Evolutionary conservation across 2,329 filamentous ascomycete genomes (phyloP).

Genomic region (Epichloe typhina): DNA sequence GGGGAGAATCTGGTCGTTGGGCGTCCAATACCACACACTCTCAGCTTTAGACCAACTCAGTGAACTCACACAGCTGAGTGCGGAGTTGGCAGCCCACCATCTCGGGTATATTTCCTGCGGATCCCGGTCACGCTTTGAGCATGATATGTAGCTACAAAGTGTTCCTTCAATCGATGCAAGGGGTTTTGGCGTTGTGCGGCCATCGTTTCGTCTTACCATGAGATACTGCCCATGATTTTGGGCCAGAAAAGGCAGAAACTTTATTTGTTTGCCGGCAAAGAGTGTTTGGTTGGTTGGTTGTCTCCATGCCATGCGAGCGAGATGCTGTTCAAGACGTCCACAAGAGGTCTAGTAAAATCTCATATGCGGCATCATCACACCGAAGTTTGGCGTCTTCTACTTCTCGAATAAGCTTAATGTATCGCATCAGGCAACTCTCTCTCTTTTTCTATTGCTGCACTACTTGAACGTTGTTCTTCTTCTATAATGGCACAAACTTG

Average conservation of each 20-base stretch:
- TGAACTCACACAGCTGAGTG: not conserved
- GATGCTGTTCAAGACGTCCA: no score
- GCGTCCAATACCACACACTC: not conserved
- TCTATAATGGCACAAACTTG: conserved; percentile 34
- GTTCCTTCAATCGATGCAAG: not conserved
- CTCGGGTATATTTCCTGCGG: not conserved
- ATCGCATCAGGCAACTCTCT: conserved; percentile 1
- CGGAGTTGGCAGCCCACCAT: not conserved
- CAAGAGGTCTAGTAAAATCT: no score
- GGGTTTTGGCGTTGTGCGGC: not conserved
- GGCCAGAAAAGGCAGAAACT: not conserved
- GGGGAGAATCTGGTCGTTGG: not conserved
- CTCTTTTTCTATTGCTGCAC: conserved; percentile 52
- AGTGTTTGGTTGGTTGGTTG: not conserved
- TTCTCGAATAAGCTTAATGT: not conserved
- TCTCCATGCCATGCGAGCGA: no score
- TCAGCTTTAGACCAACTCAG: not conserved
- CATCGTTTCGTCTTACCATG: not conserved
- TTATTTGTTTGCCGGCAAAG: not conserved
- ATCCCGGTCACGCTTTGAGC: not conserved
- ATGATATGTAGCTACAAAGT: not conserved
- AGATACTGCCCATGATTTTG: not conserved
- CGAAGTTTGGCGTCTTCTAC: not conserved
- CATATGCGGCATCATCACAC: no score
- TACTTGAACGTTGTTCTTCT: conserved; percentile 81